phyloP scores from a whole-genome alignment of 2,329 filamentous ascomycete species.

The Fusarium duplospermum region DNA sequence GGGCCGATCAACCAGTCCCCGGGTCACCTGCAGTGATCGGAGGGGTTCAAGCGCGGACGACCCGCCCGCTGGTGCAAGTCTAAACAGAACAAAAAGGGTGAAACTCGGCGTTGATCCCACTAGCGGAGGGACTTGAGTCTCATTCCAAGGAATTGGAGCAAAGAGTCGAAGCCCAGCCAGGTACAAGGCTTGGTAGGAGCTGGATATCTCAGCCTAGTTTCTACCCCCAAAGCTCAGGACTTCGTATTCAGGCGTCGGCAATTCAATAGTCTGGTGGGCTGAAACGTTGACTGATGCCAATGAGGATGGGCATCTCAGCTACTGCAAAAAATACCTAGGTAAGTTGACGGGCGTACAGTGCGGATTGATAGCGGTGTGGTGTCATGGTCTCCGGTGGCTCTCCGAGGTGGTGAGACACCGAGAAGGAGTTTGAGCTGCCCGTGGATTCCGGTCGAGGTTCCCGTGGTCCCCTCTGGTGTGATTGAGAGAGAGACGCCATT shows the following conservation, averaged over 20 bases:
- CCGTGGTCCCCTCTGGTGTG: neutral
- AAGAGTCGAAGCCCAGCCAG: constrained; percentile 10
- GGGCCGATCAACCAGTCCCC: constrained; percentile 28
- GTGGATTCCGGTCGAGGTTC: neutral
- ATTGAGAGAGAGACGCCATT: neutral
- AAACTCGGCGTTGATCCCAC: constrained; percentile 27
- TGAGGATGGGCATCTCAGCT: neutral
- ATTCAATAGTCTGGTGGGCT: constrained; percentile 7
- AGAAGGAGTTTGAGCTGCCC: neutral
- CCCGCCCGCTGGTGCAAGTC: neutral
- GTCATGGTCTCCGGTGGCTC: constrained; percentile 1
- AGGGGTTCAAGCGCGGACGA: constrained; percentile 20
- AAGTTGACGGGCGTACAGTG: constrained; percentile 29
- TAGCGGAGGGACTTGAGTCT: constrained; percentile 27
- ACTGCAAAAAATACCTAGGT: neutral
- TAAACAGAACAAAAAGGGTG: constrained; percentile 25
- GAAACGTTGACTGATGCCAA: constrained; percentile 13
- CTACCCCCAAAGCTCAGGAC: neutral
- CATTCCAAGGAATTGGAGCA: constrained; percentile 24
- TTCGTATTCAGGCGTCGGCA: constrained; percentile 13
- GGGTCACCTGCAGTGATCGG: constrained; percentile 26
- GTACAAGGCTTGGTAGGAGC: neutral
- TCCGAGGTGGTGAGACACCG: constrained; percentile 19
- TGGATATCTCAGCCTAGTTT: neutral
- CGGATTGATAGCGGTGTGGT: constrained; percentile 19